Evolutionary conservation across 1,139 yeast species (phyloP), one percentile per base, ranked within the genome.

Genomic region (Zygoascus meyerae): DNA sequence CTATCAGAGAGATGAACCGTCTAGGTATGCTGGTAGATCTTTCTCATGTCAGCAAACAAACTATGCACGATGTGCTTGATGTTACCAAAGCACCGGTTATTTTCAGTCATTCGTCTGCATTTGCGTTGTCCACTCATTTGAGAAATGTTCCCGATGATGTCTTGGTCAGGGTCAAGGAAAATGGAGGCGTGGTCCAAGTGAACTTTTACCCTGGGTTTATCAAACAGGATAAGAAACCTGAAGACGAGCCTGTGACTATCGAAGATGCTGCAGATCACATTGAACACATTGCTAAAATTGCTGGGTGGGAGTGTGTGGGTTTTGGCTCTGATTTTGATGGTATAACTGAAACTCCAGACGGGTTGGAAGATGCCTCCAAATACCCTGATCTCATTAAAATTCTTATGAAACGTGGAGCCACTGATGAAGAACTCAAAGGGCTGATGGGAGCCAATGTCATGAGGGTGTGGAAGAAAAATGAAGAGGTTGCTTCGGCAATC

Each of bases 271-370:
- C 69, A 1, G 70, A 67, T 34, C 80, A 76, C 58, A 65, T 74
- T 21, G 54, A 65, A 35, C 67, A 76, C 53, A 63, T 75, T 15
- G 69, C 73, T 18, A 59, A 72, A 28, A 51, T 69, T 4, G 71
- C 74, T 45, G 81, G 80, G 1, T 75, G 78, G 78, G 76, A 72
- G 31, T 75, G 73, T 57, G 79, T 76, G 38, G 80, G 80, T 0
- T 59, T 77, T 31, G 81, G 81, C 1, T 69, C 75, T 2, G 81
- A 76, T 57, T 75, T 74, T 52, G 81, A 76, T 55, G 80, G 80
- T 17, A 75, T 75, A 34, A 73, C 72, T 2, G 55, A 55, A 10
- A 77, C 74, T 2, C 79, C 81, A 1, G 56, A 47, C 14, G 81
- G 79, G 0, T 60, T 76, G 15, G 79, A 75, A 53, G 78, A 75